Percentiles rank a stretch among this genome's conserved stretches.
Evolutionary conservation across 768 basidiomycete species (phyloP).

Genomic region (Nidula microcarpa): DNA sequence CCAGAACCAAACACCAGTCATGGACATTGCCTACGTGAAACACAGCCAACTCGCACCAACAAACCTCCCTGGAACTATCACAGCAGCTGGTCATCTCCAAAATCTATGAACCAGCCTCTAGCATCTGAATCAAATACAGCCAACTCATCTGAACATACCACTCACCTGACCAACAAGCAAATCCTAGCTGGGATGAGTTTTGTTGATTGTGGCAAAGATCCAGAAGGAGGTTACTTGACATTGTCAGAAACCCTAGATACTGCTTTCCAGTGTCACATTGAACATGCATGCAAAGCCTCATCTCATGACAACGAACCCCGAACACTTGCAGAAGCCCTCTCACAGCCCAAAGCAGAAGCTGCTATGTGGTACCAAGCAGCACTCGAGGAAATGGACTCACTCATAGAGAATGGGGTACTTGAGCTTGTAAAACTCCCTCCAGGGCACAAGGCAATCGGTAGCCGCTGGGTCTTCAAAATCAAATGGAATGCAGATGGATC

Average conservation of each 20-base stretch:
- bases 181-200: not conserved
- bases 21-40: not conserved
- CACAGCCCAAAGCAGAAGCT: not conserved
- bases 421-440: not conserved
- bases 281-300: not conserved
- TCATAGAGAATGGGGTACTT: not conserved
- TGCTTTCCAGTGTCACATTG: not conserved
- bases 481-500: not conserved
- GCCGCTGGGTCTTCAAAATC: not conserved
- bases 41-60: not conserved
- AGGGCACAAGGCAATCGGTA: not conserved
- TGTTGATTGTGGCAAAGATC: not conserved
- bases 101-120: not conserved
- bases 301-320: not conserved
- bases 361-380: conserved; percentile 1
- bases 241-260: not conserved
- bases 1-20: not conserved
- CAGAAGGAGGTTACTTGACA: not conserved
- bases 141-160: not conserved
- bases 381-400: not conserved
- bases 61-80: not conserved
- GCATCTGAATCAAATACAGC: not conserved
- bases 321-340: not conserved
- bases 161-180: not conserved
- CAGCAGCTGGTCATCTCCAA: not conserved